Conservation (phyloP, 208 protist species). For the Naegleria lovaniensis region DNA sequence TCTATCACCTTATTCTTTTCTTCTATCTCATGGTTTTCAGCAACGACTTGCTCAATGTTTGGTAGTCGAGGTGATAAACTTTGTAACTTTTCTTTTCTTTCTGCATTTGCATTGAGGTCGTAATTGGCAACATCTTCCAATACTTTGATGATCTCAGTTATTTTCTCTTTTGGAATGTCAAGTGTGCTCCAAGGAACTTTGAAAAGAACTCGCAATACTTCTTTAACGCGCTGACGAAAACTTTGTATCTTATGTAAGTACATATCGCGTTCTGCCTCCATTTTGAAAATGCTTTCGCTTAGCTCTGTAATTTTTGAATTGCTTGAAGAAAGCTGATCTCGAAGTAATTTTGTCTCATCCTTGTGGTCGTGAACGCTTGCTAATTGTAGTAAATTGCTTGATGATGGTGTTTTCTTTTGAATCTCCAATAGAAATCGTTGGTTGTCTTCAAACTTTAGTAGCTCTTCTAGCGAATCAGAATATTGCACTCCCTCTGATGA, state of each 20-base stretch:
- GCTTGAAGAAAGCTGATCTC: background rate
- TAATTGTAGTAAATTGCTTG: background rate
- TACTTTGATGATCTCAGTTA: background rate
- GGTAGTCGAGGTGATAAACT: no score
- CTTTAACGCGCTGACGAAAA: background rate
- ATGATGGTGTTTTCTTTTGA: background rate
- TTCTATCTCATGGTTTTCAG: background rate
- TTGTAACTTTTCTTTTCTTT: background rate
- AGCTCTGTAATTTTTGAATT: background rate
- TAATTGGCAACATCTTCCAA: background rate
- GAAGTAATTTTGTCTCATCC: background rate
- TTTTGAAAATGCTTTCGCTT: background rate
- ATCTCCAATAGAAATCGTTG: constrained; percentile 4
- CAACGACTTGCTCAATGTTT: no score
- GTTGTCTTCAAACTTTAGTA: background rate
- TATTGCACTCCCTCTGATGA: no score
- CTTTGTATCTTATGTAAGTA: background rate
- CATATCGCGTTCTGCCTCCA: background rate
- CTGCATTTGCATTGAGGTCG: background rate
- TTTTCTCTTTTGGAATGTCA: background rate
- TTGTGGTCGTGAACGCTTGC: background rate
- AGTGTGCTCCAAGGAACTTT: background rate
- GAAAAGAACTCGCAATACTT: background rate
- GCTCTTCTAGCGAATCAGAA: background rate
- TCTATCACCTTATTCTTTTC: constrained; percentile 35